Percentiles rank a stretch among this genome's conserved stretches.
phyloP scores from a whole-genome alignment of 106 monocot genomes.

The Narthecium ossifragum region DNA sequence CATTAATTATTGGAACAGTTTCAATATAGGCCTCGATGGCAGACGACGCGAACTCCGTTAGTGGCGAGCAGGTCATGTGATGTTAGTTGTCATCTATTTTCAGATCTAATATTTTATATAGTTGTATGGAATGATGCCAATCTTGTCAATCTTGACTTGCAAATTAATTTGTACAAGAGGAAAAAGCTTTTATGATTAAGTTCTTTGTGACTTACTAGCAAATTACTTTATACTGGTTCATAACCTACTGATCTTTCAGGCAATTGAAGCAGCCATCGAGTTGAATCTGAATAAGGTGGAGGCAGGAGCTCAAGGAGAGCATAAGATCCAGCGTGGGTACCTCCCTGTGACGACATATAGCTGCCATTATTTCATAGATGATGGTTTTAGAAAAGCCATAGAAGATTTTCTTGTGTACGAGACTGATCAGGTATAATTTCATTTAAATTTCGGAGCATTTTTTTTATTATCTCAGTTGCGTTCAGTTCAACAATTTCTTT shows the following conservation, averaged over 20 bases:
- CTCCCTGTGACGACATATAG: slow-evolving; percentile 95
- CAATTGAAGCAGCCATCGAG: slow-evolving; percentile 97
- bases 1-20: too few species aligned
- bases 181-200: too few species aligned
- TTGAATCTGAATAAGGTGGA: slow-evolving; percentile 84
- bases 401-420: slow-evolving; percentile 63
- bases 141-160: too few species aligned
- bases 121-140: too few species aligned
- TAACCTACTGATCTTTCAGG: slow-evolving; percentile 54
- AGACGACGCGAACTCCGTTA: too few species aligned
- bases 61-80: too few species aligned
- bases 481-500: neutral
- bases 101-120: too few species aligned
- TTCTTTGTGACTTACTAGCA: too few species aligned
- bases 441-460: neutral
- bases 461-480: neutral
- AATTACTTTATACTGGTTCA: too few species aligned
- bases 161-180: too few species aligned
- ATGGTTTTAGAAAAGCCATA: slow-evolving; percentile 67
- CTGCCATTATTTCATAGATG: slow-evolving; percentile 78
- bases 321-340: slow-evolving; percentile 96
- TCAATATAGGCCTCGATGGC: too few species aligned
- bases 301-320: slow-evolving; percentile 98
- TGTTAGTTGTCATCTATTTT: too few species aligned
- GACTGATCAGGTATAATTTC: slow-evolving; percentile 53